A percentile compares a stretch with the other conserved stretches of the same genome.
Conservation (phyloP, 1,284 basidiomycete genomes). For the Trametes pubescens region DNA sequence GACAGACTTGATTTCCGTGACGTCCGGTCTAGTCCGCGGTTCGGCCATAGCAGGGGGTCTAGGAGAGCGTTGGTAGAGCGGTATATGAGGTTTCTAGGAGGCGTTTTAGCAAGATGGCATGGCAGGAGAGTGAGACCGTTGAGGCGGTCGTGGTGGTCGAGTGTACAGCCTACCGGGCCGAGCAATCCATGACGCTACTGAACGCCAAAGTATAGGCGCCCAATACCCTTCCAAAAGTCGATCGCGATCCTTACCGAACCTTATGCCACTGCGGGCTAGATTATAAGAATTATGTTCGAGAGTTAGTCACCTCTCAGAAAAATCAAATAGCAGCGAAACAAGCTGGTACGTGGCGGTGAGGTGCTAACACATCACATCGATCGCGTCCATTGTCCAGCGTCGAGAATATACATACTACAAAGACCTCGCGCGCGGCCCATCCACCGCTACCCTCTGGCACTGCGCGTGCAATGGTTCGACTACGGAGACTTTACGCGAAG, state of each 20-base stretch:
- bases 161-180: neutral
- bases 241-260: neutral
- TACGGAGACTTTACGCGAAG: no score
- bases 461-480: no score
- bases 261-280: no score
- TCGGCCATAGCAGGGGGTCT: constrained; percentile 31
- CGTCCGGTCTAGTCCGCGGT: constrained; percentile 32
- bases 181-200: neutral
- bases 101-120: constrained; percentile 1
- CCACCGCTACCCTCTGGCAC: no score
- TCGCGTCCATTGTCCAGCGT: no score
- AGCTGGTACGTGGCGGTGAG: no score
- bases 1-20: constrained; percentile 43
- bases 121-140: neutral
- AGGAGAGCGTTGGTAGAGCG: neutral
- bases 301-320: no score
- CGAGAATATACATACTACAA: no score
- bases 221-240: neutral
- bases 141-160: neutral
- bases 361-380: no score
- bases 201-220: neutral
- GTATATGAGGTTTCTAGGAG: neutral
- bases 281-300: no score
- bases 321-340: no score
- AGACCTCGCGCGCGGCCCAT: no score